Evolutionary conservation across 345 rosid species (phyloP).

Genomic region (Bretschneidera sinensis): DNA sequence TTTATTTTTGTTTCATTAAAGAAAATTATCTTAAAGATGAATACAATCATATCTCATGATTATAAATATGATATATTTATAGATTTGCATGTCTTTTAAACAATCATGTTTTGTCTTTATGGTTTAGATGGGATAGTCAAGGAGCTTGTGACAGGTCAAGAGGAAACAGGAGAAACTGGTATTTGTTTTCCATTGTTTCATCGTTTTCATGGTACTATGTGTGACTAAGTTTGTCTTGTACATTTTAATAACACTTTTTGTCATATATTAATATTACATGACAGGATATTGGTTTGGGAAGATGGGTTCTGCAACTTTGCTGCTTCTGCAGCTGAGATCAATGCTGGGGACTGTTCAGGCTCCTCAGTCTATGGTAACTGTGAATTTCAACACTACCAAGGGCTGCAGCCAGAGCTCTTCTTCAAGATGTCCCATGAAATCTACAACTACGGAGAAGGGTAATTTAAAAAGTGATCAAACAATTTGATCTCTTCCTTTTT

Average conservation of each 20-base stretch:
- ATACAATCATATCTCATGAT: too few species aligned
- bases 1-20: too few species aligned
- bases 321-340: constrained; percentile 59
- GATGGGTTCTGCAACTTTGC: constrained; percentile 98
- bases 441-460: constrained; percentile 99
- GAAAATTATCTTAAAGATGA: too few species aligned
- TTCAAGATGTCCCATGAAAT: constrained; percentile 99
- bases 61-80: background rate
- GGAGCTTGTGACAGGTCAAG: constrained; percentile 94
- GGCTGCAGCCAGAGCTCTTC: constrained; percentile 92
- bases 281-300: constrained; percentile 98
- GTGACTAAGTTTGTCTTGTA: background rate
- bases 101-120: background rate
- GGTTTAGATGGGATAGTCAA: constrained; percentile 86
- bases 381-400: constrained; percentile 78
- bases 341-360: constrained; percentile 47
- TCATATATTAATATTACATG: constrained; percentile 1
- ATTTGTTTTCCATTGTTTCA: constrained; percentile 10
- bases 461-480: too few species aligned
- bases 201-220: background rate
- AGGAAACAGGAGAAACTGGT: constrained; percentile 98
- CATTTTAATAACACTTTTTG: background rate
- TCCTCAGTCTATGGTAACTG: constrained; percentile 50
- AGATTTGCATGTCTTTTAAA: constrained; percentile 1
- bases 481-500: background rate